phyloP scores from a whole-genome alignment of 2,329 filamentous ascomycete genomes.

The Talaromyces amestolkiae region DNA sequence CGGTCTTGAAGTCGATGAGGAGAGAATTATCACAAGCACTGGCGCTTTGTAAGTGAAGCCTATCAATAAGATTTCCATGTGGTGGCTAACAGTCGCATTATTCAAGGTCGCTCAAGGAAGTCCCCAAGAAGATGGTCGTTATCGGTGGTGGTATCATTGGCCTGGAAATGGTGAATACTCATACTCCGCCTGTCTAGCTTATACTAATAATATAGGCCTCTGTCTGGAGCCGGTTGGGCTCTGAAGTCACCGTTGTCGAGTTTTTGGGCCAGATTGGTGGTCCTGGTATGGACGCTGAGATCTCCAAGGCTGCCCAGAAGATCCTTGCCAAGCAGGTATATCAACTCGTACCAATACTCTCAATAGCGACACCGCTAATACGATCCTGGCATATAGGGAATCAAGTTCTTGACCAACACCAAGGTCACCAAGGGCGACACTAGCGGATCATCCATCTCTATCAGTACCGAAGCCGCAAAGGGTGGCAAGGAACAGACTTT shows the following conservation, averaged over 20 bases:
- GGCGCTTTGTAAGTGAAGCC: slow-evolving; percentile 63
- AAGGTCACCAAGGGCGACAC: slow-evolving; percentile 88
- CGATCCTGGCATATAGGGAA: slow-evolving; percentile 51
- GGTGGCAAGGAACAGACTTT: slow-evolving; percentile 92
- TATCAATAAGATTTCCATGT: no score
- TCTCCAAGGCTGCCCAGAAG: slow-evolving; percentile 89
- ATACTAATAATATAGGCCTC: slow-evolving; percentile 56
- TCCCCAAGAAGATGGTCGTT: slow-evolving; percentile 94
- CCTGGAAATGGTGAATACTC: slow-evolving; percentile 76
- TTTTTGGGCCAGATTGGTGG: slow-evolving; percentile 95
- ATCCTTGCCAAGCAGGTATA: slow-evolving; percentile 77
- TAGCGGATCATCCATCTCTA: slow-evolving; percentile 71
- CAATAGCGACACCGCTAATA: not conserved
- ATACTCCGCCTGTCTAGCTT: not conserved
- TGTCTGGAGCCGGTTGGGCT: slow-evolving; percentile 90
- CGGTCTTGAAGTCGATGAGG: slow-evolving; percentile 92
- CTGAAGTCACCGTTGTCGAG: slow-evolving; percentile 96
- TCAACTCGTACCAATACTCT: not conserved
- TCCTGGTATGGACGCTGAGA: slow-evolving; percentile 93
- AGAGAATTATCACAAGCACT: slow-evolving; percentile 94
- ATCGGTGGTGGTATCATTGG: slow-evolving; percentile 99
- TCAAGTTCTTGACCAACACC: slow-evolving; percentile 97
- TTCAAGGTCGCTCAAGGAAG: slow-evolving; percentile 66
- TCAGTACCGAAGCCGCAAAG: slow-evolving; percentile 88
- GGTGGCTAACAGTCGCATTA: not conserved